Evolutionary conservation across 2,329 filamentous ascomycete genomes (phyloP).

Genomic region (Xylariomycetidae sp.): DNA sequence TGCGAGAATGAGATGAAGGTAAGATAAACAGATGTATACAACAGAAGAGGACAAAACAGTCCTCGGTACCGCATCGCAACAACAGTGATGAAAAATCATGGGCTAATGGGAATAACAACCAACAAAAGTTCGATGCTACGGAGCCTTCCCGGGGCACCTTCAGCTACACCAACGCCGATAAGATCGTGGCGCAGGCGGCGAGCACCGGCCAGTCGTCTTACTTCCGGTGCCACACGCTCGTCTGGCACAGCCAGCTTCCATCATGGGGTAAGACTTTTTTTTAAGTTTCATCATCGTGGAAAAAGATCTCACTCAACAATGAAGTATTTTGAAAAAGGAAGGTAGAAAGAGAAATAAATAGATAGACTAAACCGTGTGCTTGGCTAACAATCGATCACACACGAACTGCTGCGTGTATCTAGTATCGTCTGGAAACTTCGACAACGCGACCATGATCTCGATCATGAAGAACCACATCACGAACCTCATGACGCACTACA

Average conservation of each 20-base stretch:
- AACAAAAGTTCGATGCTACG: conserved; percentile 1
- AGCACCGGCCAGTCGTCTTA: conserved; percentile 26
- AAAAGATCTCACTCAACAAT: too few relatives aligned
- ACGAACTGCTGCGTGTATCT: not conserved
- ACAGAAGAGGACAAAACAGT: too few relatives aligned
- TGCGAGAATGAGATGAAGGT: conserved; percentile 4
- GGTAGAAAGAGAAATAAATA: too few relatives aligned
- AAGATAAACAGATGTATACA: not conserved
- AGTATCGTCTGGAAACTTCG: not conserved
- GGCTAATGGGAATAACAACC: too few relatives aligned
- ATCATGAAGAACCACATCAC: conserved; percentile 51
- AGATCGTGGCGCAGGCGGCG: conserved; percentile 28
- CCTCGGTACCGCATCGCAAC: too few relatives aligned
- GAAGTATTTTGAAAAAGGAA: not conserved
- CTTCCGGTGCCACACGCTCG: conserved; percentile 48
- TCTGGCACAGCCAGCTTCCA: conserved; percentile 26
- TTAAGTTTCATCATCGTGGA: not conserved
- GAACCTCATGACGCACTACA: conserved; percentile 41
- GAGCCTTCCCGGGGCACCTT: conserved; percentile 3
- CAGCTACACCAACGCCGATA: conserved; percentile 24
- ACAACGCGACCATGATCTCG: conserved; percentile 35
- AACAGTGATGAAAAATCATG: too few relatives aligned
- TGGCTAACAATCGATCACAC: too few relatives aligned
- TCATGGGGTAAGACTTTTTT: conserved; percentile 39
- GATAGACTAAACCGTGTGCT: too few relatives aligned